Base-by-base conservation (phyloP, 345 rosid species). In the Combretum micranthum region DNA sequence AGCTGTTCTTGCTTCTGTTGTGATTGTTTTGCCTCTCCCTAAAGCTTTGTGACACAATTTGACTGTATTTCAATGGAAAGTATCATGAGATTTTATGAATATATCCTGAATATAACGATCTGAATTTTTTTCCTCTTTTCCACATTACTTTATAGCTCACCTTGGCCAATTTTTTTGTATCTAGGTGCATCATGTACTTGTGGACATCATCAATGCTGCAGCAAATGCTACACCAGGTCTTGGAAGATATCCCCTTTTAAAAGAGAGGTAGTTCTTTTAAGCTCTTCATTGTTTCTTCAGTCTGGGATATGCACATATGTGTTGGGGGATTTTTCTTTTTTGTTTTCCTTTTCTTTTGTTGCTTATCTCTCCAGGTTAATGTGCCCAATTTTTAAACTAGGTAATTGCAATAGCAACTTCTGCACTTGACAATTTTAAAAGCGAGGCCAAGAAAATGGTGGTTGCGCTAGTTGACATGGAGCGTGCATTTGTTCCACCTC, bases 401-500 rank as follows among this genome's bases (percentile, higher is more conserved):
- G 75, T 79, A 59, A 68, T 79, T 18, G 71, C 80, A 25, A 64
- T 79, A 51, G 83, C 83, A 48, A 79, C 65, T 64, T 20, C 78
- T 59, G 83, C 80, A 19, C 59, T 79, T 18, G 83, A 79, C 44
- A 74, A 69, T 39, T 79, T 79, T 64, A 79, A 79, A 61, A 69
- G 21, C 60, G 80, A 79, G 61, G 75, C 83, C 22, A 79, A 70
- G 56, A 79, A 75, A 55, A 79, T 79, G 83, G 83, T 79, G 47
- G 74, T 79, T 52, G 80, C 83, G 23, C 70, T 79, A 19, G 83
- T 79, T 47, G 83, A 79, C 56, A 79, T 79, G 83, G 83, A 79
- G 61, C 83, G 83, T 16, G 83, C 70, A 47, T 79, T 79, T 75
- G 83, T 79, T 44, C 83, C 83, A 26, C 83, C 83, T 44, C 83